Evolutionary conservation across 2,329 filamentous ascomycete genomes (phyloP), one percentile per base, ranked within the genome.

Genomic region (Fusarium gaditjirri): DNA sequence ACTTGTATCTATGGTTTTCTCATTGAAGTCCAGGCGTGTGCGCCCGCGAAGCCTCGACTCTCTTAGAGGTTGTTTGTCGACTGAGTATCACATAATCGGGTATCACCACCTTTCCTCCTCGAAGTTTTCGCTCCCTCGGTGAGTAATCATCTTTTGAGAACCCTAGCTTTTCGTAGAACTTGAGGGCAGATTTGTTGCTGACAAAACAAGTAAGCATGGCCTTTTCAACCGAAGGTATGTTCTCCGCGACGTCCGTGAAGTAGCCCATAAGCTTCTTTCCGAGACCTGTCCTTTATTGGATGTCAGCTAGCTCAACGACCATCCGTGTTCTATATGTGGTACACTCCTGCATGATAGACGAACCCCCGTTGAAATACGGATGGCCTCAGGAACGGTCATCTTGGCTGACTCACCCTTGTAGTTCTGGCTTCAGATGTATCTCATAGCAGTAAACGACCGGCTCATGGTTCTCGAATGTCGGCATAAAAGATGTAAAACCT

Each of bases 371-470:
- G 57, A 42, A 57, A 61, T 56, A 38, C 42, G 54, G 53, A 55
- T 44, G 21, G 23, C 27, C 31, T 47, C 31, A 47, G 43, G 38
- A 19, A 49, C 33, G 25, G n/a, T 52, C 19, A 54, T 38, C 35
- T 56, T 57, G 44, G 38, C 55, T 47, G 16, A 81, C 82, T 69
- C 79, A 89, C 82, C 90, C 86, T 72, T 88, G 87, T 8, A 92
- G 78, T 3, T 83, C 80, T 3, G 85, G 81, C 41, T 84, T 80
- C 6, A 95, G 85, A 77, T 95, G 93, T 39, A 95, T 89, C 81
- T 95, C 93, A 78, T 94, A 95, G 79, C 93, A 91, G 80, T 94
- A 95, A 25, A 94, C 78, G 5, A 94, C 92, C 0, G 90, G 84
- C 65, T 89, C 82, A 3, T 86, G 86, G 68, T 91, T 89, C 77